Evolutionary conservation across 31 red algal species (phyloP).

Genomic region (Pterothamnion heteromorphum): DNA sequence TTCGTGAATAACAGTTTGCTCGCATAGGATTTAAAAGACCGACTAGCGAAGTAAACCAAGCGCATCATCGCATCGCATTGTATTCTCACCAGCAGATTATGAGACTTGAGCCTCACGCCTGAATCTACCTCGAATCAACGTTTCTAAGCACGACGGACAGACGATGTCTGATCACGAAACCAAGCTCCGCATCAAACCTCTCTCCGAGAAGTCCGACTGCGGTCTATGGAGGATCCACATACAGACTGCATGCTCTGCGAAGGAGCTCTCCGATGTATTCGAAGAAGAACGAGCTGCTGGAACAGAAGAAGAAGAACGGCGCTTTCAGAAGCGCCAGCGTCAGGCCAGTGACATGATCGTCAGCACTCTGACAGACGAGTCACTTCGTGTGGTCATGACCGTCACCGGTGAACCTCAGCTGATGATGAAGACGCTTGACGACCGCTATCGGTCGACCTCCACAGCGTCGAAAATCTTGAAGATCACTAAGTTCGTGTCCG

Average conservation of each 20-base stretch:
- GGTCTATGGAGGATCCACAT: conserved; percentile 34
- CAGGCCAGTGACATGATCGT: conserved; percentile 44
- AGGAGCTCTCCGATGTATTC: conserved; percentile 5
- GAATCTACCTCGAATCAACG: not conserved
- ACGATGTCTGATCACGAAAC: not conserved
- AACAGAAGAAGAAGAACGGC: not conserved
- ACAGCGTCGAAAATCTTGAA: not conserved
- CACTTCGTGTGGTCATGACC: not conserved
- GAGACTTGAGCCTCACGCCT: not conserved
- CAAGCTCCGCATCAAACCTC: conserved; percentile 35
- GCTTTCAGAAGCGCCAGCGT: not conserved
- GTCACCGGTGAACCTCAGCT: not conserved
- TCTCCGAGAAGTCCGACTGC: conserved; percentile 32
- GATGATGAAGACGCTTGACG: conserved; percentile 30
- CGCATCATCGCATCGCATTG: not conserved
- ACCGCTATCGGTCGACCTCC: not conserved
- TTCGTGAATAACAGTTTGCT: too few species aligned
- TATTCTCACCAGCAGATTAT: not conserved
- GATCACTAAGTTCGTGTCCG: conserved; percentile 30
- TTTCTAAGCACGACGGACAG: not conserved
- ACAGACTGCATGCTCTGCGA: conserved; percentile 32
- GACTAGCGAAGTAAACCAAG: not conserved
- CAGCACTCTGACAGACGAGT: conserved; percentile 5
- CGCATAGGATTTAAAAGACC: too few species aligned
- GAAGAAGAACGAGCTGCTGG: not conserved